Evolutionary conservation across 1,139 yeast species (phyloP).

Genomic region (Cylindricascospora bacillispora): DNA sequence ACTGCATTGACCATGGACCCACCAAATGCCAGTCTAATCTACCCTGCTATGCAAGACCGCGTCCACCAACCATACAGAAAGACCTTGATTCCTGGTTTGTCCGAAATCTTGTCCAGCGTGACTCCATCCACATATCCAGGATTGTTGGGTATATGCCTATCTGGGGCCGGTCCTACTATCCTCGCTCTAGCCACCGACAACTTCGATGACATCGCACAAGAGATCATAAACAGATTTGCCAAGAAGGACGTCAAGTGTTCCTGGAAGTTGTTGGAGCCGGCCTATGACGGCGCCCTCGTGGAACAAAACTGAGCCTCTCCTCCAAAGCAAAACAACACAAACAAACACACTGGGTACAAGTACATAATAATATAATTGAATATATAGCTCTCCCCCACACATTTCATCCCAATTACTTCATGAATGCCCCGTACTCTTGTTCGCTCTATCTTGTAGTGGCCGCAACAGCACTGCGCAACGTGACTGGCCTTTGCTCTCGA

Average conservation of each 20-base stretch:
- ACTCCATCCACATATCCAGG: conserved; percentile 79
- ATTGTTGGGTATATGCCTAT: conserved; percentile 80
- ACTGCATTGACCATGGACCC: conserved; percentile 75
- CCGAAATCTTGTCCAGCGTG: conserved; percentile 65
- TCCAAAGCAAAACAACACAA: neutral
- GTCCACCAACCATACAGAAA: conserved; percentile 93
- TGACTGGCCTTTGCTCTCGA: too few species aligned
- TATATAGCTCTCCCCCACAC: too few species aligned
- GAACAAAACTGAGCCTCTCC: conserved; percentile 8
- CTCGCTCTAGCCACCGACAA: conserved; percentile 83
- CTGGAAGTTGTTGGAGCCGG: conserved; percentile 78
- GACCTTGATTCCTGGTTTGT: conserved; percentile 79
- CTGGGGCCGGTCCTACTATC: conserved; percentile 98
- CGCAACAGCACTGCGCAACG: too few species aligned
- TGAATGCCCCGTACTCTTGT: too few species aligned
- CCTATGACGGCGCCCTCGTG: conserved; percentile 69
- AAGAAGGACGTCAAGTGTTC: conserved; percentile 56
- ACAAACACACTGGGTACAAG: neutral
- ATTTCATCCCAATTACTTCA: too few species aligned
- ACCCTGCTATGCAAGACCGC: conserved; percentile 92
- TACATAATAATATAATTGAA: too few species aligned
- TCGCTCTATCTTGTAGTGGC: too few species aligned
- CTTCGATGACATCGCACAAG: conserved; percentile 71
- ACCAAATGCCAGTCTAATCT: conserved; percentile 72
- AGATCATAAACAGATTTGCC: conserved; percentile 56